Evolutionary conservation across 2,329 filamentous ascomycete species (phyloP), one percentile per base, ranked within the genome.

Genomic region (Diaporthe amygdali): DNA sequence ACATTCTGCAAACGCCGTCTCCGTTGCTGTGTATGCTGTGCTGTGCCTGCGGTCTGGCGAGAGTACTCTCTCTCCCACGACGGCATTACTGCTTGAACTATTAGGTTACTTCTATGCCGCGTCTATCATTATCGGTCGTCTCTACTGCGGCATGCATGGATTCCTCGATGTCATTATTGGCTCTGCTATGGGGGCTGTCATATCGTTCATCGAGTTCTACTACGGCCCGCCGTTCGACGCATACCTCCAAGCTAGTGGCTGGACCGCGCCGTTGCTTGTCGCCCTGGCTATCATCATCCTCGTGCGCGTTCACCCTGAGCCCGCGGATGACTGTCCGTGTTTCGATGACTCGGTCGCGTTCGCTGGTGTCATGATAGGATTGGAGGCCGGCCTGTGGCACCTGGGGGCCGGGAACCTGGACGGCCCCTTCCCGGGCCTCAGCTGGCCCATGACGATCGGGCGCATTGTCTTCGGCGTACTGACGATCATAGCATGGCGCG

Each of bases 81-180:
- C 89, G 1, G 92, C 89, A 75, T 73, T 91, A 4, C 81, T 87
- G 5, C 84, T 97, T 32, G 93, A 96, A 78, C 81, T 82, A 6
- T 81, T 94, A 7, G 91, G 92, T 49, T 97, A 96, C 81, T 92
- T 94, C 76, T 99, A 98, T 79, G 94, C 94, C 41, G 83, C 90
- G 15, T 98, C 96, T 32, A 98, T 99, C 78, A 89, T 98, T 49
- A 85, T 98, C 73, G 96, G 96, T 7, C 91, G 96, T 25, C 86
- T 99, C 44, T 98, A 99, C 84, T 99, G 96, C 79, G 96, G 96
- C 73, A 99, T 99, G 96, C 96, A 99, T 82, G 96, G 96, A 14
- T 97, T 98, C 82, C 86, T 96, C 52, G 96, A 99, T 81, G 95
- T 98, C 30, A 83, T 96, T 17, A 82, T 96, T 70, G 96, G 96